Percentiles rank a stretch among this genome's conserved stretches.
phyloP scores from a whole-genome alignment of 2,329 filamentous ascomycete species.

The Cyphellophora attinorum region DNA sequence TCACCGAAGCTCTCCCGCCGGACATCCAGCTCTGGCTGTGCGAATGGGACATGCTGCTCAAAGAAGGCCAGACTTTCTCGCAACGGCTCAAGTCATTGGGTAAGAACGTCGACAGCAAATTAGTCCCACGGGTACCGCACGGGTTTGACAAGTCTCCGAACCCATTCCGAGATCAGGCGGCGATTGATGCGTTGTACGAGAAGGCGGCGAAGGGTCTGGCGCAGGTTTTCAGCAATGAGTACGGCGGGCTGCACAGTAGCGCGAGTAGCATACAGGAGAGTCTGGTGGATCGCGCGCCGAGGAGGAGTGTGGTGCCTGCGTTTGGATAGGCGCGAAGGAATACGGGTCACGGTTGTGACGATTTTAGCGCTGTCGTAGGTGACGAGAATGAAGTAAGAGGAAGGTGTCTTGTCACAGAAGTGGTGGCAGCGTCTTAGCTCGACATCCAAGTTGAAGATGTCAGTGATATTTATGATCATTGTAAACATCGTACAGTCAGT shows the following conservation, averaged over 20 bases:
- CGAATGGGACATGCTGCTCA: constrained; percentile 59
- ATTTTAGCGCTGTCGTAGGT: no score
- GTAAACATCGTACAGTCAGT: no score
- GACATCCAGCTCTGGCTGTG: constrained; percentile 54
- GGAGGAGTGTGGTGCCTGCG: constrained; percentile 12
- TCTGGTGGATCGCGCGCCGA: constrained; percentile 14
- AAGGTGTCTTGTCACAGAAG: no score
- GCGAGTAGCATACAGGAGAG: constrained; percentile 7
- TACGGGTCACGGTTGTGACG: no score
- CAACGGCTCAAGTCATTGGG: constrained; percentile 30
- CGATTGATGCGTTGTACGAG: constrained; percentile 31
- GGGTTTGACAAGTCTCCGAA: constrained; percentile 40
- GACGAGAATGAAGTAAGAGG: no score
- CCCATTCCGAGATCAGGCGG: constrained; percentile 34
- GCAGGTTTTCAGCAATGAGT: constrained; percentile 26
- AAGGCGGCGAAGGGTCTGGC: constrained; percentile 35
- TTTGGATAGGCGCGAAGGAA: constrained; percentile 5
- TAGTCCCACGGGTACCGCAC: constrained; percentile 36
- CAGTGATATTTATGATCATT: no score
- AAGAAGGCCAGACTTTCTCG: constrained; percentile 43
- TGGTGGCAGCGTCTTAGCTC: no score
- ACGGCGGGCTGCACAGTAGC: constrained; percentile 8
- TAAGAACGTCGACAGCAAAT: constrained; percentile 35
- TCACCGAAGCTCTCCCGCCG: constrained; percentile 45
- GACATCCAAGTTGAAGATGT: no score